Evolutionary conservation across 1,284 basidiomycete species (phyloP).

Genomic region (Heterobasidion occidentale): DNA sequence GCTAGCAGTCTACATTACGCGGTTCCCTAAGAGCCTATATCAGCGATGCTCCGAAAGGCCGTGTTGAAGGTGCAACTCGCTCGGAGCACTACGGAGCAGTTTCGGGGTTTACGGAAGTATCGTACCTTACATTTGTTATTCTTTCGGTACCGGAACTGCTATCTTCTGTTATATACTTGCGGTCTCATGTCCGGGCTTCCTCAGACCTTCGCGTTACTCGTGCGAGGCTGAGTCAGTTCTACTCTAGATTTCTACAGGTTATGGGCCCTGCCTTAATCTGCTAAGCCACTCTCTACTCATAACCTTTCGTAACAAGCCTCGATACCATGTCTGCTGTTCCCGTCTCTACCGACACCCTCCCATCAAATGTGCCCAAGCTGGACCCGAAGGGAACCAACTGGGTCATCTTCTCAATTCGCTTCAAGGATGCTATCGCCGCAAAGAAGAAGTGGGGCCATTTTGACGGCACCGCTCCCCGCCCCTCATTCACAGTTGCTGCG

Average conservation of each 20-base stretch:
- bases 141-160: too few relatives aligned
- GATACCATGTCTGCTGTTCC: background rate
- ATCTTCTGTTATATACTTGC: too few relatives aligned
- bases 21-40: too few relatives aligned
- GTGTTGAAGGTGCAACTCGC: too few relatives aligned
- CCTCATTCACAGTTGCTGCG: background rate
- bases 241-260: background rate
- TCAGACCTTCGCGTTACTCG: too few relatives aligned
- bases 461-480: background rate
- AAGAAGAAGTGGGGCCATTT: constrained; percentile 5
- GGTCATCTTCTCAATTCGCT: background rate
- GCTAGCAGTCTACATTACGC: too few relatives aligned
- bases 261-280: background rate
- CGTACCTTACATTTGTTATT: too few relatives aligned
- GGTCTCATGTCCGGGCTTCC: too few relatives aligned
- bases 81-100: too few relatives aligned
- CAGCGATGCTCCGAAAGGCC: too few relatives aligned
- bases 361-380: background rate
- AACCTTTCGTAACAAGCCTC: background rate
- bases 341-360: background rate
- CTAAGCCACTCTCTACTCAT: background rate
- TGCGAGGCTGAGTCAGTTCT: too few relatives aligned
- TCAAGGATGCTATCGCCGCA: constrained; percentile 8
- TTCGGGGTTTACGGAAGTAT: too few relatives aligned
- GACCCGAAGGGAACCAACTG: background rate